Base-by-base conservation (phyloP, 2,329 filamentous ascomycete species). In the Exserohilum rostratum region DNA sequence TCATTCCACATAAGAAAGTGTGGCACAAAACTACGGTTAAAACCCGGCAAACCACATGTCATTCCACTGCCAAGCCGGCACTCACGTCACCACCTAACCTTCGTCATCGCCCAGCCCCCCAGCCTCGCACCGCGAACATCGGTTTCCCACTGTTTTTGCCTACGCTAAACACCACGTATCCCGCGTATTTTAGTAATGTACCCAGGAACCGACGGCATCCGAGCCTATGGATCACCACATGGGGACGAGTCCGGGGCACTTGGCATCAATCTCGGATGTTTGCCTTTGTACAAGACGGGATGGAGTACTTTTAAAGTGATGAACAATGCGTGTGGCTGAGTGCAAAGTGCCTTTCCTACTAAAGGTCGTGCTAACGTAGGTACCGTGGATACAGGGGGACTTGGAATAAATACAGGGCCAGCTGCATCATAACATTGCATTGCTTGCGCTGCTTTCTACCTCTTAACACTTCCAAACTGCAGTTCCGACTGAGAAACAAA, bases 81-180 rank as follows among this genome's bases (percentile, higher is more conserved):
- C 34, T 13, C 54, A 61, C 61, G 61, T 64, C 61, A 62, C 57
- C 45, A 50, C 38, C 25, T 18, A 50, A 22, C 37, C 34, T 13
- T 33, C 25, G 44, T 39, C 49, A 59, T 64, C 61, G 60, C 39
- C 45, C 47, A 54, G 51, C 33, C 13, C 38, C 38, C 31, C 44
- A 42, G 31, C 30, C 39, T 12, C 54, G 29, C 40, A 46, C 35
- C 50, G 13, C 40, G 37, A 27, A 53, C 29, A 25, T 44, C 34
- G 25, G 2, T 38, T 17, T 17, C 10, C 25, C 31, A 29, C 18
- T 18, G 15, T n/a, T n/a, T n/a, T n/a, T 25, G 22, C 9, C 34
- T 42, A n/a, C 51, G 18, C 33, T 30, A n/a, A 50, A 44, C 22
- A 55, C 34, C 45, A 46, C 20, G 17, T 30, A 43, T 33, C 22